Evolutionary conservation across 176 grass and related monocot genomes (phyloP).

Genomic region (Saccharum officinarum): DNA sequence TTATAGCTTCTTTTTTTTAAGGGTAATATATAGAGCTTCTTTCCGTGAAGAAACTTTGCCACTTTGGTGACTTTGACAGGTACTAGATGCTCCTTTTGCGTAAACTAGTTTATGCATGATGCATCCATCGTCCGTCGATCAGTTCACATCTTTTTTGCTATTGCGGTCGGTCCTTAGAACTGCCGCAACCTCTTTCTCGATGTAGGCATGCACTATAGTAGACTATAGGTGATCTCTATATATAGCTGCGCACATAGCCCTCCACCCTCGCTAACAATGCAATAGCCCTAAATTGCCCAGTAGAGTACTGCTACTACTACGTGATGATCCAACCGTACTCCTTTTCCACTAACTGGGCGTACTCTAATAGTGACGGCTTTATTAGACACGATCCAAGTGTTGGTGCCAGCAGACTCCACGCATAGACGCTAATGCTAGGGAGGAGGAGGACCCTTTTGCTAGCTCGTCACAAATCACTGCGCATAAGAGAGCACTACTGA

Average conservation of each 20-base stretch:
- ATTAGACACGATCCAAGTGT: neutral
- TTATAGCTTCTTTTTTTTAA: neutral
- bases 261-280: too few relatives aligned
- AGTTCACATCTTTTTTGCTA: conserved; percentile 1
- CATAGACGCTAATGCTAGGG: too few relatives aligned
- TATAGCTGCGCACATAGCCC: too few relatives aligned
- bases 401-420: neutral
- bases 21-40: too few relatives aligned
- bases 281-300: too few relatives aligned
- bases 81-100: conserved; percentile 10
- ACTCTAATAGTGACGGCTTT: too few relatives aligned
- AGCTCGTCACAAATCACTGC: neutral
- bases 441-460: neutral
- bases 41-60: neutral
- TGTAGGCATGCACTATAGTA: neutral
- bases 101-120: neutral
- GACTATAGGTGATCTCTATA: too few relatives aligned
- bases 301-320: too few relatives aligned
- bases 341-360: too few relatives aligned
- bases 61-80: neutral
- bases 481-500: conserved; percentile 14
- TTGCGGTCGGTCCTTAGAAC: neutral
- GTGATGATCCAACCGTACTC: too few relatives aligned
- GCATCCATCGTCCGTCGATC: neutral
- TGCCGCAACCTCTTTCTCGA: neutral